Conservation (phyloP, 2,329 filamentous ascomycete genomes). For the Penicillium sp. region DNA sequence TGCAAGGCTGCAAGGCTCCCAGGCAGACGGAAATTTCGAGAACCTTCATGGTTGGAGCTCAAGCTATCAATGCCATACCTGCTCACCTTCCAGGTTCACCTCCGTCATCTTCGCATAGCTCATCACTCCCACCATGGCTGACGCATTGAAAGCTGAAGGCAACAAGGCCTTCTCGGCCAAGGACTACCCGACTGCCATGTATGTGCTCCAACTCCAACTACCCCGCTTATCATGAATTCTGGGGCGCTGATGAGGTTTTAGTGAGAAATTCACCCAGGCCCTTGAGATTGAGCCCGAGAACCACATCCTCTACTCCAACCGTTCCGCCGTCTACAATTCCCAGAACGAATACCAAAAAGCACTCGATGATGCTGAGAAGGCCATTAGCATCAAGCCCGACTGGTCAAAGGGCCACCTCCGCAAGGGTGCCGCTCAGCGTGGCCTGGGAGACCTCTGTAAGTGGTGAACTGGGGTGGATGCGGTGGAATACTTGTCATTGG, state of each 20-base stretch:
- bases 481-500: background rate
- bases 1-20: background rate
- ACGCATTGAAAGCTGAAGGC: conserved; percentile 92
- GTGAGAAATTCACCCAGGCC: conserved; percentile 91
- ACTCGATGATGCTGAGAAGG: conserved; percentile 88
- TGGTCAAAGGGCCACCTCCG: conserved; percentile 97
- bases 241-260: conserved; percentile 43
- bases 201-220: conserved; percentile 50
- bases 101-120: conserved; percentile 9
- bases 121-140: conserved; percentile 59
- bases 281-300: conserved; percentile 77
- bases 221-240: conserved; percentile 22
- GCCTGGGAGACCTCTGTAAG: conserved; percentile 76
- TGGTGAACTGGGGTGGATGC: conserved; percentile 4
- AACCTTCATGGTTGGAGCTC: conserved; percentile 35
- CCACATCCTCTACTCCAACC: conserved; percentile 71
- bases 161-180: conserved; percentile 99
- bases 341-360: conserved; percentile 86
- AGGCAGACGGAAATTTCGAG: conserved; percentile 49
- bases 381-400: conserved; percentile 91
- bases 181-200: conserved; percentile 96
- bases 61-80: conserved; percentile 26
- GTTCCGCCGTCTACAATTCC: conserved; percentile 84
- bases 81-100: conserved; percentile 14
- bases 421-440: conserved; percentile 89